phyloP scores from a whole-genome alignment of 306 rosid genomes.

The Vigna angularis region DNA sequence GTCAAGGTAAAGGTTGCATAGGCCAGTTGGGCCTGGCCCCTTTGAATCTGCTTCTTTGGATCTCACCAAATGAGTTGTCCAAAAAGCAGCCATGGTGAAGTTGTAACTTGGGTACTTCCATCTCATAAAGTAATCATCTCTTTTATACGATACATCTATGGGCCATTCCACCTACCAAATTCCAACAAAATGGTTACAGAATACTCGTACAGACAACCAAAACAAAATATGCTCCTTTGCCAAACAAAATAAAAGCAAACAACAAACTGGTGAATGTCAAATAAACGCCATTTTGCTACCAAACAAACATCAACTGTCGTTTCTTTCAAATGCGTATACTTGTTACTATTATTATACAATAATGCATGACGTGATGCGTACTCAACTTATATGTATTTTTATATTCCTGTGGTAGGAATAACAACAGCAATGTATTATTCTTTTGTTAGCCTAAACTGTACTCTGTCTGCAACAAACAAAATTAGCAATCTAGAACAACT shows the following conservation, averaged over 20 bases:
- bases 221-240: neutral
- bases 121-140: constrained; percentile 62
- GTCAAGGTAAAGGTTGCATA: constrained; percentile 75
- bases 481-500: neutral
- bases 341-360: neutral
- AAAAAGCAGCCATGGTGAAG: constrained; percentile 76
- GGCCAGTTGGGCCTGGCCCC: constrained; percentile 64
- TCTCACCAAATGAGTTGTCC: constrained; percentile 86
- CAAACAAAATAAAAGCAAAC: neutral
- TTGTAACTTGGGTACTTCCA: constrained; percentile 84
- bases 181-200: neutral
- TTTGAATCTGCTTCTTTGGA: constrained; percentile 52
- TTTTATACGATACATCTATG: constrained; percentile 62
- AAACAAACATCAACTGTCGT: neutral
- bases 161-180: constrained; percentile 81
- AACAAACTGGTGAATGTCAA: neutral
- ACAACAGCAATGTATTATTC: neutral
- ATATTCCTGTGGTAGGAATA: neutral
- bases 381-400: neutral
- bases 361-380: neutral
- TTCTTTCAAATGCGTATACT: constrained; percentile 5
- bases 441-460: neutral
- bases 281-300: neutral
- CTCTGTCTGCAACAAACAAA: neutral
- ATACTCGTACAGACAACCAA: neutral